Conservation (phyloP, 2,329 filamentous ascomycete genomes). For the Zalaria obscura region DNA sequence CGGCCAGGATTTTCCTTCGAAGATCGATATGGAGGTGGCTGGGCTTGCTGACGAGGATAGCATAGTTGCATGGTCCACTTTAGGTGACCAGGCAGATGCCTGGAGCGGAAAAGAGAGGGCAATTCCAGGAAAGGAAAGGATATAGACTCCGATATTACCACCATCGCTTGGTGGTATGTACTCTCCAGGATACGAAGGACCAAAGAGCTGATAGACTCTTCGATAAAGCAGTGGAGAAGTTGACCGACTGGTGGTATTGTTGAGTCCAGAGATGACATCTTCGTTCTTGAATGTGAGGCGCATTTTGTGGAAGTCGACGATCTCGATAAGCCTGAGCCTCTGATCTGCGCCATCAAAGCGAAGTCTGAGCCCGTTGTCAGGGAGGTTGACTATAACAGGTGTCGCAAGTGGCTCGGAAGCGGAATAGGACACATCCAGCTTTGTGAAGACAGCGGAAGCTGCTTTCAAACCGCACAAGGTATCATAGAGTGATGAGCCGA, state of each 20-base stretch:
- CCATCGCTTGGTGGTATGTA: slow-evolving; percentile 54
- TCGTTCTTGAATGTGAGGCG: slow-evolving; percentile 59
- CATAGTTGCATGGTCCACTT: slow-evolving; percentile 71
- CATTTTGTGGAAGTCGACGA: slow-evolving; percentile 77
- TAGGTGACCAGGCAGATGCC: slow-evolving; percentile 57
- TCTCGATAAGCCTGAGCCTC: slow-evolving; percentile 76
- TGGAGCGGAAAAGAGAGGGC: slow-evolving; percentile 81
- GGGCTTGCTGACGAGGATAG: slow-evolving; percentile 65
- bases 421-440: slow-evolving; percentile 71
- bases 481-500: slow-evolving; percentile 86
- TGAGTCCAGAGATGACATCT: slow-evolving; percentile 1
- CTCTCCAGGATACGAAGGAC: slow-evolving; percentile 87
- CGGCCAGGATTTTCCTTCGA: slow-evolving; percentile 80
- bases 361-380: slow-evolving; percentile 74
- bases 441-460: slow-evolving; percentile 68
- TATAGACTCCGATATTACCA: slow-evolving; percentile 57
- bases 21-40: slow-evolving; percentile 80
- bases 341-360: slow-evolving; percentile 93
- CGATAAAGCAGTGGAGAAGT: slow-evolving; percentile 11
- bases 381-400: slow-evolving; percentile 62
- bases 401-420: slow-evolving; percentile 58
- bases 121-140: slow-evolving; percentile 86
- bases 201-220: slow-evolving; percentile 84
- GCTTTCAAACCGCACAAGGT: slow-evolving; percentile 77
- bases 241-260: slow-evolving; percentile 2